Conservation (phyloP, 2,329 filamentous ascomycete genomes). For the Paecilomyces sp. region DNA sequence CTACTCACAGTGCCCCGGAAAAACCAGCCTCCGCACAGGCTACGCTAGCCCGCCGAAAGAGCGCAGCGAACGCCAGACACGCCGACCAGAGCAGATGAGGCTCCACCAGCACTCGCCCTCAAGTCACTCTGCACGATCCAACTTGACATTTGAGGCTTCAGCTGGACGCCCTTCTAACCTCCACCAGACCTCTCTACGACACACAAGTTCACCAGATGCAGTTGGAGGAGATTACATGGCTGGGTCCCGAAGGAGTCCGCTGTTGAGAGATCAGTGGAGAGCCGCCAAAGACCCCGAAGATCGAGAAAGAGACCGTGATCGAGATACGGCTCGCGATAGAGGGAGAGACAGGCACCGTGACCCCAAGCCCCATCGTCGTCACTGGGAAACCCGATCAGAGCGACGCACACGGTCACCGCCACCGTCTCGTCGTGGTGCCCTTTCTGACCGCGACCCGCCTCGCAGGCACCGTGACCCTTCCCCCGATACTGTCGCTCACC, state of each 20-base stretch:
- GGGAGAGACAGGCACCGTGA: slow-evolving; percentile 36
- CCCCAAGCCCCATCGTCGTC: slow-evolving; percentile 26
- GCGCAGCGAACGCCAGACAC: slow-evolving; percentile 2
- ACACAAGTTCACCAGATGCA: slow-evolving; percentile 28
- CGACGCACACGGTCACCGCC: slow-evolving; percentile 35
- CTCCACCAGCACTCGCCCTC: background rate
- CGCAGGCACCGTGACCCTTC: slow-evolving; percentile 22
- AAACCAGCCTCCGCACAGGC: background rate
- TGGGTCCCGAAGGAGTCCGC: slow-evolving; percentile 42
- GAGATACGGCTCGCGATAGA: slow-evolving; percentile 25
- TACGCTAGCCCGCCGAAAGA: slow-evolving; percentile 1
- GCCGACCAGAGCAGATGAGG: background rate
- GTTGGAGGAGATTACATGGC: slow-evolving; percentile 40
- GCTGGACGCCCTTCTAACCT: background rate
- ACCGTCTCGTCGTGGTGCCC: slow-evolving; percentile 22
- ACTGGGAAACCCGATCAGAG: slow-evolving; percentile 28
- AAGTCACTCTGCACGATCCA: background rate
- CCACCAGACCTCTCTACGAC: background rate
- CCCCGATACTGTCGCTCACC: slow-evolving; percentile 16
- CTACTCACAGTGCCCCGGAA: slow-evolving; percentile 1
- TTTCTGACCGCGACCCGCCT: slow-evolving; percentile 22
- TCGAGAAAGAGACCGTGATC: slow-evolving; percentile 24
- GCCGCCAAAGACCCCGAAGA: slow-evolving; percentile 35
- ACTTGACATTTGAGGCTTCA: background rate
- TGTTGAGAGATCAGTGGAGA: slow-evolving; percentile 46